Conservation (phyloP, 805 yeast genomes). For the Zygosaccharomyces siamensis region DNA sequence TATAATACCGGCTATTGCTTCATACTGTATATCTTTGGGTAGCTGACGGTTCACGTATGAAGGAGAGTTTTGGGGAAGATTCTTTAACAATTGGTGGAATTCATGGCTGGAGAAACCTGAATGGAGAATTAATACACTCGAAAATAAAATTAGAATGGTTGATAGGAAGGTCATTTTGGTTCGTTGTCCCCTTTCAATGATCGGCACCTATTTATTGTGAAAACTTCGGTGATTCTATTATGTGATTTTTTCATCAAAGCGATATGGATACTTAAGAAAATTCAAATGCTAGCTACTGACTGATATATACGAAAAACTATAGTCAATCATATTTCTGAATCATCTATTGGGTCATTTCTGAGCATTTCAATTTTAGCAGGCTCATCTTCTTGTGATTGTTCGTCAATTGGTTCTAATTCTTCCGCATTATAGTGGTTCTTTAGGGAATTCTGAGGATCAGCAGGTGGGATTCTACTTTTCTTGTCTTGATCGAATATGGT, state of each 20-base stretch:
- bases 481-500: constrained; percentile 19
- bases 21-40: constrained; percentile 32
- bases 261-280: background rate
- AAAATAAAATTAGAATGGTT: constrained; percentile 12
- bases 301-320: background rate
- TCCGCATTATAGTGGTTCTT: background rate
- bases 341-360: constrained; percentile 12
- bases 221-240: background rate
- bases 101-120: constrained; percentile 35
- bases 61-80: constrained; percentile 8
- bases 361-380: constrained; percentile 11
- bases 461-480: background rate
- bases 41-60: constrained; percentile 3
- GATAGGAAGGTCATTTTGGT: constrained; percentile 19
- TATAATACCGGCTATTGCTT: constrained; percentile 23
- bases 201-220: background rate
- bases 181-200: background rate
- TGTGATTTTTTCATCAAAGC: background rate
- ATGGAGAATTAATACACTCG: constrained; percentile 21
- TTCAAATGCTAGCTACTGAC: constrained; percentile 1
- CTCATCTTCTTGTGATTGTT: constrained; percentile 12
- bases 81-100: constrained; percentile 27
- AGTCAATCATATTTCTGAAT: constrained; percentile 12
- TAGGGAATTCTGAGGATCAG: background rate
- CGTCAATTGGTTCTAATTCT: constrained; percentile 9